Percentiles rank a stretch among this genome's conserved stretches.
phyloP scores from a whole-genome alignment of 1,284 basidiomycete genomes.

The Tetrapyrgos nigripes region DNA sequence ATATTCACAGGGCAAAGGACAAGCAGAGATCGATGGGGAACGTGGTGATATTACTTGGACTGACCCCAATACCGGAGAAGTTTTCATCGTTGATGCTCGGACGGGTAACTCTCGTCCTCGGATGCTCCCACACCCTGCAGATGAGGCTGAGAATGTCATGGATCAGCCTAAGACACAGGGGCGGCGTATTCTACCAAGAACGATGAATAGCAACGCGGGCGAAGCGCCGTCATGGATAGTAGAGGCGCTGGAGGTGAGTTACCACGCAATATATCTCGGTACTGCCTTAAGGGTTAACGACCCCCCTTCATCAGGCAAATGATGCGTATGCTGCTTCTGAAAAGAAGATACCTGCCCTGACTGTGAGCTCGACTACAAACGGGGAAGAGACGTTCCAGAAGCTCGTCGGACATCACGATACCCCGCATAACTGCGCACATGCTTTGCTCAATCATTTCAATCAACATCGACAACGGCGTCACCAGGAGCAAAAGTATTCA shows the following conservation, averaged over 20 bases:
- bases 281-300: constrained; percentile 3
- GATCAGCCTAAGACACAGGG: neutral
- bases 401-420: constrained; percentile 3
- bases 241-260: constrained; percentile 48
- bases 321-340: constrained; percentile 52
- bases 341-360: constrained; percentile 50
- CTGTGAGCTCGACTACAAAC: neutral
- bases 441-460: no score
- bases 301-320: constrained; percentile 48
- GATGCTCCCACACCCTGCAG: constrained; percentile 26
- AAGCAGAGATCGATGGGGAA: constrained; percentile 14
- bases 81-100: constrained; percentile 71
- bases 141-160: constrained; percentile 12
- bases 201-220: neutral
- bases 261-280: constrained; percentile 5
- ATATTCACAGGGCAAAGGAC: constrained; percentile 14
- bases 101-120: constrained; percentile 63
- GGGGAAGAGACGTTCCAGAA: neutral
- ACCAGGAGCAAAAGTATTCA: constrained; percentile 3
- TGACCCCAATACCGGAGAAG: constrained; percentile 70
- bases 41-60: constrained; percentile 55
- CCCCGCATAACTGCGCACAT: constrained; percentile 17
- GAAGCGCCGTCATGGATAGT: constrained; percentile 58
- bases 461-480: constrained; percentile 9
- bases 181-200: constrained; percentile 31